A percentile compares a stretch with the other conserved stretches of the same genome.
Evolutionary conservation across 2,329 filamentous ascomycete genomes (phyloP).

Genomic region (Talaromyces sp.): DNA sequence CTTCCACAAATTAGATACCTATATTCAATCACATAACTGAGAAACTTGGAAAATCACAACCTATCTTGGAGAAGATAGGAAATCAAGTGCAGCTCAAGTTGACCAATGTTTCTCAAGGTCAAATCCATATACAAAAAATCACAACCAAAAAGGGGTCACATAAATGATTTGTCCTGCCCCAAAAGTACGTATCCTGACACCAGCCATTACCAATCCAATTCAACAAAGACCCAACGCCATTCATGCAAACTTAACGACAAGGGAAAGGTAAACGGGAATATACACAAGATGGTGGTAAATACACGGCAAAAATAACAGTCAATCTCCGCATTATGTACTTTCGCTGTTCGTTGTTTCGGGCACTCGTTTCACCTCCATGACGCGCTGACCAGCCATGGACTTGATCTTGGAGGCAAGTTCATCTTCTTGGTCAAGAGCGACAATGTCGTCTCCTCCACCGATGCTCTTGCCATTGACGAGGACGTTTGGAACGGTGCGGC

Average conservation of each 20-base stretch:
- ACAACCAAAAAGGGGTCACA: background rate
- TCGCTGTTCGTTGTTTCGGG: background rate
- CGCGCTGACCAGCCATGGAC: slow-evolving; percentile 65
- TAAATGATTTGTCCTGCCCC: background rate
- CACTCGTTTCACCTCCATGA: slow-evolving; percentile 33
- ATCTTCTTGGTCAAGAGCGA: slow-evolving; percentile 61
- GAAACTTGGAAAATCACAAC: background rate
- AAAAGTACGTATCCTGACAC: background rate
- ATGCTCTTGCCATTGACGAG: slow-evolving; percentile 83
- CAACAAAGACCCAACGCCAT: slow-evolving; percentile 4
- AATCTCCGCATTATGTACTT: background rate
- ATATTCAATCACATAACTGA: background rate
- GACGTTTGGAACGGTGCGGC: slow-evolving; percentile 86
- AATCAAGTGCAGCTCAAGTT: background rate
- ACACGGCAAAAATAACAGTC: background rate
- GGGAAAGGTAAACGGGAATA: background rate
- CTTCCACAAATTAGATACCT: background rate
- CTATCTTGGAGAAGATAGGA: background rate
- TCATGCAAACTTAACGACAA: slow-evolving; percentile 2
- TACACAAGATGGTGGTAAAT: background rate
- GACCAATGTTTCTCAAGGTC: background rate
- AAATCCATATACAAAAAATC: background rate
- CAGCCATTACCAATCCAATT: background rate
- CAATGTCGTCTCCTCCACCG: slow-evolving; percentile 83
- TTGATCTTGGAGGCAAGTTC: slow-evolving; percentile 67